Percentiles rank a stretch among this genome's conserved stretches.
phyloP scores from a whole-genome alignment of 192 early-diverging fungal genomes.

The Coemansia umbellata region DNA sequence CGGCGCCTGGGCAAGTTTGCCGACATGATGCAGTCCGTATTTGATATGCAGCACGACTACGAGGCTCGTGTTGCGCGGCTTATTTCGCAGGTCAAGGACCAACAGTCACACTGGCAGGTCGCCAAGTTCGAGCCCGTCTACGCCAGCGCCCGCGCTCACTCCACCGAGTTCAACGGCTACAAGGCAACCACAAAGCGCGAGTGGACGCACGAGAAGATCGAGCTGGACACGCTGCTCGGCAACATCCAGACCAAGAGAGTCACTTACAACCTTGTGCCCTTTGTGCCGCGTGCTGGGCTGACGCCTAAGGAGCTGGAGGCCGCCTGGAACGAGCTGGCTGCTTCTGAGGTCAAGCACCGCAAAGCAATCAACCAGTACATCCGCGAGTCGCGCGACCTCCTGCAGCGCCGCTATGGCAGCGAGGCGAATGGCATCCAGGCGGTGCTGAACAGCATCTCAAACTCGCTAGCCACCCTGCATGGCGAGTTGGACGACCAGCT shows the following conservation, averaged over 20 bases:
- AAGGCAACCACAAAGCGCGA: slow-evolving; percentile 75
- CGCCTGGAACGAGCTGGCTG: slow-evolving; percentile 70
- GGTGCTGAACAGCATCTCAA: slow-evolving; percentile 66
- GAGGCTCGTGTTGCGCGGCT: slow-evolving; percentile 76
- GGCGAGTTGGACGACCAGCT: slow-evolving; percentile 77
- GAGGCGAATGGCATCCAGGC: slow-evolving; percentile 79
- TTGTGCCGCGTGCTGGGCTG: slow-evolving; percentile 71
- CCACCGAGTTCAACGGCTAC: slow-evolving; percentile 75
- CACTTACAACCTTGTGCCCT: slow-evolving; percentile 88
- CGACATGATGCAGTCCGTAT: slow-evolving; percentile 80
- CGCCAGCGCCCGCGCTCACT: slow-evolving; percentile 67
- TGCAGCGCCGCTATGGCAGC: slow-evolving; percentile 74
- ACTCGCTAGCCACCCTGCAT: slow-evolving; percentile 61
- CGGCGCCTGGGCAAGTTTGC: slow-evolving; percentile 91
- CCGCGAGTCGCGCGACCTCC: slow-evolving; percentile 74
- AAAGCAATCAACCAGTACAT: slow-evolving; percentile 80
- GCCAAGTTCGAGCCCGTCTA: slow-evolving; percentile 66
- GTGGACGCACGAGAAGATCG: slow-evolving; percentile 89
- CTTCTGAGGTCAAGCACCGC: slow-evolving; percentile 74
- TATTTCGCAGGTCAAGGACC: slow-evolving; percentile 62
- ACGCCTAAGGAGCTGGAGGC: slow-evolving; percentile 67
- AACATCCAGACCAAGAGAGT: slow-evolving; percentile 97
- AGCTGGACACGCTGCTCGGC: slow-evolving; percentile 85
- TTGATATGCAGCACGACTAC: slow-evolving; percentile 94
- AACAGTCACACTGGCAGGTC: slow-evolving; percentile 65